phyloP scores from a whole-genome alignment of 352 stramenopile genomes.

The Pythium guiyangense region DNA sequence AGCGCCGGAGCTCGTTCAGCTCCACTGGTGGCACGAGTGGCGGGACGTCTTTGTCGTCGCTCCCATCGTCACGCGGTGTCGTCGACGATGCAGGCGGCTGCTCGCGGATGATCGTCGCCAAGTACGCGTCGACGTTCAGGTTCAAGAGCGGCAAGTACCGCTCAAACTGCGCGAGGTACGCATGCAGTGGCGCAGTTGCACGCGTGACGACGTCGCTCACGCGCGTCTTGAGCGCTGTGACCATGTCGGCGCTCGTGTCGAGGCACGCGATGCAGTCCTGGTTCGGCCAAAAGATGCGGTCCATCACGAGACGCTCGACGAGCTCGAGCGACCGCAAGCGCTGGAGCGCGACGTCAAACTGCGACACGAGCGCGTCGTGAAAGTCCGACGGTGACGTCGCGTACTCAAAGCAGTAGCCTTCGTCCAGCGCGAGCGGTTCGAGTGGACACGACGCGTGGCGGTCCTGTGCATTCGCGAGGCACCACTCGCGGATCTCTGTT shows the following conservation, averaged over 20 bases:
- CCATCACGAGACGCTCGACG: slow-evolving; percentile 93
- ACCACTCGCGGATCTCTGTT: slow-evolving; percentile 62
- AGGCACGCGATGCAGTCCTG: slow-evolving; percentile 89
- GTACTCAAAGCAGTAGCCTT: slow-evolving; percentile 79
- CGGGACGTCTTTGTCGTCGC: slow-evolving; percentile 34
- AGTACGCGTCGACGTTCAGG: slow-evolving; percentile 83
- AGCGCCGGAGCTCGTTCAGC: slow-evolving; percentile 61
- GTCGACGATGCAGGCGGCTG: slow-evolving; percentile 23
- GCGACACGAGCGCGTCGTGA: slow-evolving; percentile 46
- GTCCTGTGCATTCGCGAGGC: slow-evolving; percentile 43
- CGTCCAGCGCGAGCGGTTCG: slow-evolving; percentile 30
- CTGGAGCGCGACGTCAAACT: slow-evolving; percentile 83
- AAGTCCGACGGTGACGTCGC: slow-evolving; percentile 64
- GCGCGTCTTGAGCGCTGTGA: slow-evolving; percentile 40
- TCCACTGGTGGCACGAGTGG: slow-evolving; percentile 61
- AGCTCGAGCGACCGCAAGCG: slow-evolving; percentile 82
- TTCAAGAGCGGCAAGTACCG: slow-evolving; percentile 89
- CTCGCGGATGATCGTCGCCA: slow-evolving; percentile 54
- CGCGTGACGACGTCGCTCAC: slow-evolving; percentile 41
- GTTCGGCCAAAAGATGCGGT: slow-evolving; percentile 93
- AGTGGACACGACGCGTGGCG: slow-evolving; percentile 49
- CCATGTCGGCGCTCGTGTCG: slow-evolving; percentile 58
- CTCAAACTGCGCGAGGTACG: slow-evolving; percentile 82
- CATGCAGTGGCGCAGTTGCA: slow-evolving; percentile 49
- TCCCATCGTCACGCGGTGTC: slow-evolving; percentile 26